phyloP scores from a whole-genome alignment of 139 green algal species.

The Asterochloris erici region DNA sequence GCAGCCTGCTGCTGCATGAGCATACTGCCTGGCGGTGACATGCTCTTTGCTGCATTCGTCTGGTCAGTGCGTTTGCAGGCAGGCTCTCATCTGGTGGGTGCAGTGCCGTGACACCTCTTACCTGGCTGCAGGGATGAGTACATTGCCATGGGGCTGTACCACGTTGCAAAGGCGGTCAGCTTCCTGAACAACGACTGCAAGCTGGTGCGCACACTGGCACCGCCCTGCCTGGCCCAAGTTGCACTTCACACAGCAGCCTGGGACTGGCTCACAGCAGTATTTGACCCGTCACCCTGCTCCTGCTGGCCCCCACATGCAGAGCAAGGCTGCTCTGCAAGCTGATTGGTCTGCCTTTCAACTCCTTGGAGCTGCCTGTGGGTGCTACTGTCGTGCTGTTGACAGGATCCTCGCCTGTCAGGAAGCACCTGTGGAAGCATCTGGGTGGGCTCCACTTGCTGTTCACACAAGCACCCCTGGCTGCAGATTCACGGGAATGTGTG shows the following conservation, averaged over 20 bases:
- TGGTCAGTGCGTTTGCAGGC: too few relatives aligned
- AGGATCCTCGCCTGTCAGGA: too few relatives aligned
- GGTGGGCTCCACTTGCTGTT: too few relatives aligned
- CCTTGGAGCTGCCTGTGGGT: too few relatives aligned
- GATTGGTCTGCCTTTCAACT: too few relatives aligned
- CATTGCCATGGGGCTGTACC: constrained; percentile 81
- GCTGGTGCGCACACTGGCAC: constrained; percentile 55
- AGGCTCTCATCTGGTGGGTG: too few relatives aligned
- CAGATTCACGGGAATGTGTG: constrained; percentile 92
- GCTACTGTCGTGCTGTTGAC: too few relatives aligned
- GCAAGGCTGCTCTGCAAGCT: too few relatives aligned
- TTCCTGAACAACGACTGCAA: constrained; percentile 97
- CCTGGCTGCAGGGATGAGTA: constrained; percentile 74
- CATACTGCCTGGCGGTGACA: neutral
- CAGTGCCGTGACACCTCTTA: neutral
- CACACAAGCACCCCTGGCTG: neutral
- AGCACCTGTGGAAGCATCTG: too few relatives aligned
- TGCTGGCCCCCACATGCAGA: too few relatives aligned
- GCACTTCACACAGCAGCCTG: neutral
- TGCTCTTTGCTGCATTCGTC: too few relatives aligned
- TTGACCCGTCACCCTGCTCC: neutral
- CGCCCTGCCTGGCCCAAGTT: neutral
- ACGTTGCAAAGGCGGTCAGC: constrained; percentile 83
- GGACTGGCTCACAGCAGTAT: neutral
- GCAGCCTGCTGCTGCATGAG: too few relatives aligned